Evolutionary conservation across 768 basidiomycete species (phyloP).

Genomic region (Vararia minispora): DNA sequence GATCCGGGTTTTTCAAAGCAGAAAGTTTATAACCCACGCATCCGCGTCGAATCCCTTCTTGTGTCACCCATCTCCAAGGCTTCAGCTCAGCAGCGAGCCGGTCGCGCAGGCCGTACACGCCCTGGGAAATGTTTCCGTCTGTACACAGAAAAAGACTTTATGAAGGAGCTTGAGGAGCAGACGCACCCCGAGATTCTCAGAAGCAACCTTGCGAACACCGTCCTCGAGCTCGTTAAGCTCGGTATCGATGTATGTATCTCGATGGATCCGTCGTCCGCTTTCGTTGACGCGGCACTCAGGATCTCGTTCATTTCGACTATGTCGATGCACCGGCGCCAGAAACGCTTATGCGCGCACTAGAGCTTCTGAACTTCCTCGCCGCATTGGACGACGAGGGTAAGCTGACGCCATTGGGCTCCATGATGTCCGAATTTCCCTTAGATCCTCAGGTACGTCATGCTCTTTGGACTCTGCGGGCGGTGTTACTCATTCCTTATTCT

Average conservation of each 20-base stretch:
- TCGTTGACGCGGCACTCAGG: constrained; percentile 27
- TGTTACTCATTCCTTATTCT: background rate
- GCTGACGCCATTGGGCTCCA: constrained; percentile 71
- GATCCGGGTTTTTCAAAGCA: constrained; percentile 98
- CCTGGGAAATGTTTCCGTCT: constrained; percentile 96
- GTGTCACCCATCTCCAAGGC: constrained; percentile 97
- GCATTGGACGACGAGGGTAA: constrained; percentile 93
- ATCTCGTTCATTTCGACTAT: constrained; percentile 81
- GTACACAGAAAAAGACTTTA: constrained; percentile 96
- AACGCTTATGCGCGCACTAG: constrained; percentile 93
- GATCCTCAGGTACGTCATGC: constrained; percentile 87
- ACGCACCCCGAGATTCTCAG: constrained; percentile 94
- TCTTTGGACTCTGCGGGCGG: background rate
- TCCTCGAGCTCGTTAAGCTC: constrained; percentile 87
- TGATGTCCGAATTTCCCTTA: constrained; percentile 99
- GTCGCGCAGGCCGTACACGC: constrained; percentile 90
- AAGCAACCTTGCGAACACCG: constrained; percentile 88
- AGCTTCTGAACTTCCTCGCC: constrained; percentile 83
- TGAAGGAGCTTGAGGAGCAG: constrained; percentile 92
- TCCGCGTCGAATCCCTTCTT: constrained; percentile 87
- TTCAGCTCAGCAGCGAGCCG: constrained; percentile 90
- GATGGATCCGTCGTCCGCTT: background rate
- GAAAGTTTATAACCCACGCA: constrained; percentile 96
- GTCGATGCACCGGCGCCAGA: constrained; percentile 93
- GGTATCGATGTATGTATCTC: constrained; percentile 64